Evolutionary conservation across 2,329 filamentous ascomycete species (phyloP).

Genomic region (Phoma sp.): DNA sequence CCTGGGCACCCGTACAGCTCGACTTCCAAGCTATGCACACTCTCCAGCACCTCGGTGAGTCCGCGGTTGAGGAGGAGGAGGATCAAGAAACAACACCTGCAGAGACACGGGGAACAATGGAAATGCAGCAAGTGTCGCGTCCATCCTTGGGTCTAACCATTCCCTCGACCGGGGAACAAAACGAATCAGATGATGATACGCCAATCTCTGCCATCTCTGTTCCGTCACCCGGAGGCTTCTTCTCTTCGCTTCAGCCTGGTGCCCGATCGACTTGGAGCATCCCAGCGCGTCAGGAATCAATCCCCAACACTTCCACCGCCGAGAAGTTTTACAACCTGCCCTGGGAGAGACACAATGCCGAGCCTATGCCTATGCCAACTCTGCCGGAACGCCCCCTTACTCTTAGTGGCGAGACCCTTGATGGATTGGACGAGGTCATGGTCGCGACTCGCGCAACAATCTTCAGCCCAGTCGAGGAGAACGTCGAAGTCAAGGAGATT

Average conservation of each 20-base stretch:
- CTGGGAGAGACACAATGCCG: conserved; percentile 61
- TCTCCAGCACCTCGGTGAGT: conserved; percentile 71
- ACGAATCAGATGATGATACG: conserved; percentile 56
- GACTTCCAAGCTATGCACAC: conserved; percentile 83
- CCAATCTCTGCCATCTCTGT: conserved; percentile 85
- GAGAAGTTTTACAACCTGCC: conserved; percentile 90
- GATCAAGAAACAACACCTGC: conserved; percentile 40
- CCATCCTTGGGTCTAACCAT: conserved; percentile 54
- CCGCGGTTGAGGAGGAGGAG: conserved; percentile 31
- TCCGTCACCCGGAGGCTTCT: conserved; percentile 90
- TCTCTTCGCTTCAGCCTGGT: conserved; percentile 79
- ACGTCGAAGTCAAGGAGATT: conserved; percentile 61
- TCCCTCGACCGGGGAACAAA: conserved; percentile 31
- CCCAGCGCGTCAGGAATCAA: conserved; percentile 49
- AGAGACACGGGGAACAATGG: conserved; percentile 67
- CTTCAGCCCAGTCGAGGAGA: conserved; percentile 46
- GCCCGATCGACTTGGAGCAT: conserved; percentile 84
- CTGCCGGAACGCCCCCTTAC: conserved; percentile 32
- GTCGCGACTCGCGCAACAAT: conserved; percentile 42
- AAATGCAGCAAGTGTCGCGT: conserved; percentile 67
- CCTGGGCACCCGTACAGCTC: conserved; percentile 70
- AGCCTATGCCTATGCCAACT: conserved; percentile 22
- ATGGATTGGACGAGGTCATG: conserved; percentile 41
- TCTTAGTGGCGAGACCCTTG: conserved; percentile 45
- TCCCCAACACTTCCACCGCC: conserved; percentile 87